Conservation (phyloP, 192 early-diverging fungal species). For the Backusella macrospora region DNA sequence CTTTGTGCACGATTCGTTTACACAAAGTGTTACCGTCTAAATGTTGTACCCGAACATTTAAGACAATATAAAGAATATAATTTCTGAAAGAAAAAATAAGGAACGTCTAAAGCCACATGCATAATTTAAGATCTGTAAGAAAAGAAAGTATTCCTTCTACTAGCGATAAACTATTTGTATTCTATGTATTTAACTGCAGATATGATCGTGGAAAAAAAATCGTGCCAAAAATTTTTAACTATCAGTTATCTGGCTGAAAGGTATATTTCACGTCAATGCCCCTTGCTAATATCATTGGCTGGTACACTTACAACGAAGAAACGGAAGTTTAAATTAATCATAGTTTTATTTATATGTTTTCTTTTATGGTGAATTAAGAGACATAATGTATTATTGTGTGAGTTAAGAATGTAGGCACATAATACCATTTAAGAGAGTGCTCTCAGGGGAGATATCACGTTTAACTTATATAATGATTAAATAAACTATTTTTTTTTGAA, state of each 20-base stretch:
- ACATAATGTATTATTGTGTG: too few species aligned
- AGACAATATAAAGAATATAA: not conserved
- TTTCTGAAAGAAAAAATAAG: not conserved
- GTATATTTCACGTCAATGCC: not conserved
- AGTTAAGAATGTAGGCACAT: too few species aligned
- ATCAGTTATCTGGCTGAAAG: not conserved
- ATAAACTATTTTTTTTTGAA: too few species aligned
- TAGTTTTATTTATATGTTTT: not conserved
- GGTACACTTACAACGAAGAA: not conserved
- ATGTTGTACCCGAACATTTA: constrained; percentile 12
- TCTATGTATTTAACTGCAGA: too few species aligned
- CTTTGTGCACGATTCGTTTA: not conserved
- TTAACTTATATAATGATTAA: too few species aligned
- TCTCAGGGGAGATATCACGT: too few species aligned
- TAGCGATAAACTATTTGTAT: too few species aligned
- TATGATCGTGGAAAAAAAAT: not conserved
- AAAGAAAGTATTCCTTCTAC: too few species aligned
- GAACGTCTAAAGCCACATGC: not conserved
- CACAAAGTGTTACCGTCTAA: constrained; percentile 5
- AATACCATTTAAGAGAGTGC: too few species aligned
- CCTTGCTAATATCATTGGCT: not conserved
- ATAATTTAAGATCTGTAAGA: too few species aligned
- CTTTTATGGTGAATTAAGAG: too few species aligned
- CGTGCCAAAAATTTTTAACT: not conserved
- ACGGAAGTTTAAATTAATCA: not conserved